These are phyloP conservation scores for Cicer bijugum DNA, from an alignment of 306 rosid species.

Conservation along the genomic window DNA sequence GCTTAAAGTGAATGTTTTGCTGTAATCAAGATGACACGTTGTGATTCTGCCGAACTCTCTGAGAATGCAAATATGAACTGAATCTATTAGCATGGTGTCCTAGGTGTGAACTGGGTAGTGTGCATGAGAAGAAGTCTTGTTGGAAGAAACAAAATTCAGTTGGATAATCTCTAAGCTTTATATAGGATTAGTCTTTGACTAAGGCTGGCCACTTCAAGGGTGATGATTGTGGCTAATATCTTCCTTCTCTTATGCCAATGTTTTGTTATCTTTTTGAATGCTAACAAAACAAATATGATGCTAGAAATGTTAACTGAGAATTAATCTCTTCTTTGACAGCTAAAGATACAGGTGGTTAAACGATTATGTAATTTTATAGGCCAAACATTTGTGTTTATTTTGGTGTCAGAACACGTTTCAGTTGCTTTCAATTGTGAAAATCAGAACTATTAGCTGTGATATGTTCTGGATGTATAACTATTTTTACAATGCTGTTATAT, in stretches of 20 bases:
- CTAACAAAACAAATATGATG: constrained; percentile 4
- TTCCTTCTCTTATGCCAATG: not conserved
- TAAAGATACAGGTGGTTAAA: not conserved
- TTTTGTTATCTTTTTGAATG: not conserved
- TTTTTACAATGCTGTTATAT: not conserved
- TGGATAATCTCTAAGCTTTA: not conserved
- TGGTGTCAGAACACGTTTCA: too few relatives aligned
- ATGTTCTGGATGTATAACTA: not conserved
- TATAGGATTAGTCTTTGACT: not conserved
- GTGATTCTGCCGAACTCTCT: too few relatives aligned
- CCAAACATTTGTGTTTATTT: not conserved
- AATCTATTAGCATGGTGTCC: not conserved
- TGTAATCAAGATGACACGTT: too few relatives aligned
- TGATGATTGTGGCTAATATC: not conserved
- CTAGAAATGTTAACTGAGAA: not conserved
- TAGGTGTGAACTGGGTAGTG: not conserved
- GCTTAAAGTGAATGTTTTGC: too few relatives aligned
- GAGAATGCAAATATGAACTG: too few relatives aligned
- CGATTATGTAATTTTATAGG: not conserved
- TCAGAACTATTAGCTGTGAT: not conserved
- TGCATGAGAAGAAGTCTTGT: not conserved
- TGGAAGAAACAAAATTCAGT: not conserved
- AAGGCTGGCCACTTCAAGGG: not conserved
- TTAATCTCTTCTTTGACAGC: not conserved
- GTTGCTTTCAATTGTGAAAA: not conserved